A percentile compares a stretch with the other conserved stretches of the same genome.
phyloP scores from a whole-genome alignment of 495 filamentous ascomycete genomes.

The Aspergillus leporis region DNA sequence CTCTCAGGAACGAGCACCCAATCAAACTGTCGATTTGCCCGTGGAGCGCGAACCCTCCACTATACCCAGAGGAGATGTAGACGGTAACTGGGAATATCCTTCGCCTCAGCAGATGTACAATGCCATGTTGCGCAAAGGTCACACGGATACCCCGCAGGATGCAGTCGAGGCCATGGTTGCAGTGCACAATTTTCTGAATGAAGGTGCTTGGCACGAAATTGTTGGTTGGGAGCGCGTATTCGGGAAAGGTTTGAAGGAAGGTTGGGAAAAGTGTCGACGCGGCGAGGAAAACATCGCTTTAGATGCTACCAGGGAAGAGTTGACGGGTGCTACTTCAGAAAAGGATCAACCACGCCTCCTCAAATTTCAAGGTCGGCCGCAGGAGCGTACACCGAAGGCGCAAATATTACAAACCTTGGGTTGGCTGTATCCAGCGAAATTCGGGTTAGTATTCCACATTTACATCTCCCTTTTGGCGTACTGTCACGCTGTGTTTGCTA shows the following conservation, averaged over 20 bases:
- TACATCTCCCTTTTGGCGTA: conserved; percentile 13
- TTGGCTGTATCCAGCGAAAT: conserved; percentile 74
- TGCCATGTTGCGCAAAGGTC: conserved; percentile 90
- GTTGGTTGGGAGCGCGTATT: conserved; percentile 89
- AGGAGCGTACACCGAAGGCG: conserved; percentile 89
- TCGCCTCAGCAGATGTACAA: conserved; percentile 99
- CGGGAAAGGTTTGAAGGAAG: conserved; percentile 62
- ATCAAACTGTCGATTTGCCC: conserved; percentile 72
- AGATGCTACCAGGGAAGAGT: conserved; percentile 40
- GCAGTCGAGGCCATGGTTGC: conserved; percentile 97
- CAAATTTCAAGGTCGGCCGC: conserved; percentile 83
- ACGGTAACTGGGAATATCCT: conserved; percentile 93
- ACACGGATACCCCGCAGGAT: conserved; percentile 88
- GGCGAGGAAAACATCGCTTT: conserved; percentile 65
- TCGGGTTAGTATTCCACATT: conserved; percentile 54
- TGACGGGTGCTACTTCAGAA: conserved; percentile 39
- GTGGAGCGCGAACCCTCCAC: conserved; percentile 77
- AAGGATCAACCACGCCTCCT: conserved; percentile 66
- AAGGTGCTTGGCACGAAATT: conserved; percentile 95
- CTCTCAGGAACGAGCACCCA: conserved; percentile 71
- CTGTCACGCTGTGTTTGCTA: neutral
- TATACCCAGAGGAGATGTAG: conserved; percentile 75
- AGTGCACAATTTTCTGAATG: conserved; percentile 96
- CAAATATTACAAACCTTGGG: conserved; percentile 75
- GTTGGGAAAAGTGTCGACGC: conserved; percentile 71